Conservation (phyloP, 1,284 basidiomycete genomes). For the Leucoagaricus sp. region DNA sequence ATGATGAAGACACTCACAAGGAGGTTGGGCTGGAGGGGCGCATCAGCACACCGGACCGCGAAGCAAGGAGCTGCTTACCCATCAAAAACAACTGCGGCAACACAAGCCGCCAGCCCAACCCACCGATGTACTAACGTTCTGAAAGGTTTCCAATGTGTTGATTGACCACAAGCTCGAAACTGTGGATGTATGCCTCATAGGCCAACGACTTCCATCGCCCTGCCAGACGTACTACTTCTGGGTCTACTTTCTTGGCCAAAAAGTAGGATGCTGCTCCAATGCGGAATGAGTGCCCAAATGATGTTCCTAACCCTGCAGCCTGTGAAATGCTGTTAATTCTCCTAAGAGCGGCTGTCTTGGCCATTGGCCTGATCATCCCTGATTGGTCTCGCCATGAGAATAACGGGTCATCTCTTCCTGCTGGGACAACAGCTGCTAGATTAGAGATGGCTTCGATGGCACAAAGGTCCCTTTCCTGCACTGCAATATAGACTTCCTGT, state of each 20-base stretch:
- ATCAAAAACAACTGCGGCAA: background rate
- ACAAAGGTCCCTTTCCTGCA: constrained; percentile 24
- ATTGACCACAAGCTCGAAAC: constrained; percentile 15
- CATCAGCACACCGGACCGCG: background rate
- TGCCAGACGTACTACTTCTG: constrained; percentile 30
- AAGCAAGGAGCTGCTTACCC: constrained; percentile 1
- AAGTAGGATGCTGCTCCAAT: constrained; percentile 24
- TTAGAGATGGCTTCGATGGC: constrained; percentile 30
- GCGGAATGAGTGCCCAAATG: constrained; percentile 38
- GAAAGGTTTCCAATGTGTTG: background rate
- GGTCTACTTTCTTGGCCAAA: constrained; percentile 27
- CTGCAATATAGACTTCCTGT: constrained; percentile 28
- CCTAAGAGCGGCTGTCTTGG: constrained; percentile 23
- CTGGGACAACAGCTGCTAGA: constrained; percentile 29
- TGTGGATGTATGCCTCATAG: constrained; percentile 18
- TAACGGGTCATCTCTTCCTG: constrained; percentile 7
- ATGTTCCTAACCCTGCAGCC: constrained; percentile 27
- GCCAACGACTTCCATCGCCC: constrained; percentile 20
- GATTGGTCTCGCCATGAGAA: background rate
- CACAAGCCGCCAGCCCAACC: background rate
- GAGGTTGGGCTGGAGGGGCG: constrained; percentile 5
- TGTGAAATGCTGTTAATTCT: constrained; percentile 28
- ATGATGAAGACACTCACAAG: too few relatives aligned
- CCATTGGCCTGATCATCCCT: constrained; percentile 28
- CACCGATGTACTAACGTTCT: too few relatives aligned